Base-by-base conservation (phyloP, 2,329 filamentous ascomycete species). In the Talaromyces sp. region DNA sequence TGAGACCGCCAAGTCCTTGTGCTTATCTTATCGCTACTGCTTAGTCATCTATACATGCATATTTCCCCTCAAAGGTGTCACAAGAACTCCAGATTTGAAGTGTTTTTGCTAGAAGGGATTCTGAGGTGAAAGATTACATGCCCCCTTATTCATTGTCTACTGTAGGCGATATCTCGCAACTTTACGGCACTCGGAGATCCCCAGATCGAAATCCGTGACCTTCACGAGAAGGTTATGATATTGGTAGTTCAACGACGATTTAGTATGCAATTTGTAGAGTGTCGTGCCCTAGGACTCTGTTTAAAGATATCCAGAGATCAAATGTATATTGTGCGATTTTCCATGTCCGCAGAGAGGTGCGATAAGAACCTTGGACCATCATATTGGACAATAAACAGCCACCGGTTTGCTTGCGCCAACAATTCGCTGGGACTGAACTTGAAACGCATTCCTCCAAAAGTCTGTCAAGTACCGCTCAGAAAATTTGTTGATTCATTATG, bases 21-120 rank as follows among this genome's bases (percentile, higher is more conserved):
- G 77, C 75, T 79, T 79, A 79, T 79, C 77, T 79, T 79, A 79
- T 79, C 77, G 75, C 65, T 60, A 11, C n/a, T 69, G 68, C 56
- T 78, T 73, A 78, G 72, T 78, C 72, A 78, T 61, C 67, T 71
- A 67, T 74, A 13, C n/a, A 41, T 52, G 31, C 35, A 37, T 39
- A 52, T 35, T 24, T 58, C 37, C 19, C 2, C 54, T 58, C 31
- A 8, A 22, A 22, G 10, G 19, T 11, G 10, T 41, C 54, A 41
- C 33, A 6, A 16, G n/a, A 24, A 50, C 24, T 50, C n/a, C 14
- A 22, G 2, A 27, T 7, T 7, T 50, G 47, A 16, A 16, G 10
- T 27, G 9, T 50, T 50, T 27, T 7, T 50, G 1, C 11, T 31
- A 16, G 47, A 27, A 50, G 3, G 47, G 16, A 13, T 50, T 14